Conservation (phyloP, 2,329 filamentous ascomycete genomes). For the Zasmidium citrigriseum region DNA sequence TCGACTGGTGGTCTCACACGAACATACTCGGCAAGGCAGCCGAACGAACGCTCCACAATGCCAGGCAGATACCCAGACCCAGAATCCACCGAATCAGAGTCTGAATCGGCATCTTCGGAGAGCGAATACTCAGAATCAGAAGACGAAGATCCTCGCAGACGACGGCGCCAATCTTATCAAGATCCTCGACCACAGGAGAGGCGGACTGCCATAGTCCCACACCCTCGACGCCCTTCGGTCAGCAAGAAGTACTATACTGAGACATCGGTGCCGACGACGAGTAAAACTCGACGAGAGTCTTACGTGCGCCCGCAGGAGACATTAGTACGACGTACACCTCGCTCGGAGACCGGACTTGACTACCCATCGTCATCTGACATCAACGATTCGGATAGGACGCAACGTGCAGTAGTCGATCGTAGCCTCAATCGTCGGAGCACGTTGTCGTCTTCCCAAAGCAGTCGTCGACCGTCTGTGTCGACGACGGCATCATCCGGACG, state of each 20-base stretch:
- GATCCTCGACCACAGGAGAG: conserved; percentile 1
- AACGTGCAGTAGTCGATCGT: conserved; percentile 22
- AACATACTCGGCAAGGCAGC: conserved; percentile 14
- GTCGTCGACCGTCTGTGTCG: conserved; percentile 32
- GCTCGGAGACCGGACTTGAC: conserved; percentile 7
- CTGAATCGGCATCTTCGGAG: conserved; percentile 1
- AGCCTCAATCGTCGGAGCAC: conserved; percentile 2
- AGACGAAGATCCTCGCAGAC: conserved; percentile 4
- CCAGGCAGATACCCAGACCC: not conserved
- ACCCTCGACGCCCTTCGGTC: conserved; percentile 3
- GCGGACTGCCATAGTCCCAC: not conserved
- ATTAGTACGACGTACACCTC: conserved; percentile 1
- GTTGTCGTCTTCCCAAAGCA: conserved; percentile 8
- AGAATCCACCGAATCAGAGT: conserved; percentile 12
- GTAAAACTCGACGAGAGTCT: not conserved
- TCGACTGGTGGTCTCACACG: conserved; percentile 8
- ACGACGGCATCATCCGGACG: conserved; percentile 30
- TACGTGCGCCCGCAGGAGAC: conserved; percentile 5
- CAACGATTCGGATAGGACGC: conserved; percentile 26
- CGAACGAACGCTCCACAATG: not conserved
- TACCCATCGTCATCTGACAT: conserved; percentile 21
- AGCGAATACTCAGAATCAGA: conserved; percentile 4
- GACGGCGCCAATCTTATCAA: not conserved
- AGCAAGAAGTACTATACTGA: conserved; percentile 15
- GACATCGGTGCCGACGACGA: conserved; percentile 3